Evolutionary conservation across 2,329 filamentous ascomycete species (phyloP), one percentile per base, ranked within the genome.

Genomic region (Penicillium fuscoglaucum): DNA sequence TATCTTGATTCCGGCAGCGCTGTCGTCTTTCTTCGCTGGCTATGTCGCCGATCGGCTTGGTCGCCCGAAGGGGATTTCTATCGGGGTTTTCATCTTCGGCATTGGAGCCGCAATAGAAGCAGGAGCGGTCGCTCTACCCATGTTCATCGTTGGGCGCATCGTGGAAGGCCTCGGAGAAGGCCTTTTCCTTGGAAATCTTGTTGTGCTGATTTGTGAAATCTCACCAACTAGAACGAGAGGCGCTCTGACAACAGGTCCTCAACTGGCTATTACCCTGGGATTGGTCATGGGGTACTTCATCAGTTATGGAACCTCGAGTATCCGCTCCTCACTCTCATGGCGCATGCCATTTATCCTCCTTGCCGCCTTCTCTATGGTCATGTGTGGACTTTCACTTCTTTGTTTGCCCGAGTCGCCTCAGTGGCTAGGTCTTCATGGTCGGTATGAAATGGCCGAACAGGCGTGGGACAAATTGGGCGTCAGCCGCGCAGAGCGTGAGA

Each of bases 151-250:
- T 4, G 86, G 86, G 0, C 75, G 86, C 1, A 76, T 78, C 0
- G 64, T 88, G 4, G 80, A 78, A n/a, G 85, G 86, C 0, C 65
- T 87, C 12, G 86, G 86, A 0, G 80, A 87, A 63, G 84, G 85
- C 0, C 67, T 86, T 1, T 87, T 80, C 62, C 65, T 88, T 5
- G 80, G 80, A n/a, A 84, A 78, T n/a, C 69, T 84, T 26, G 76
- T 79, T 10, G 83, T 87, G 66, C 80, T 87, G 61, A 83, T 87
- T 28, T 83, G 82, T 57, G 86, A 88, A 68, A 84, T 88, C 17
- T 82, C 84, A 1, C 85, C 84, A 0, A 73, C 79, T 1, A 72
- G 71, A 4, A 70, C 74, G 4, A 73, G 85, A 29, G 85, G 84
- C 0, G 73, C 78, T 0, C 67, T 88, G 2, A 79, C 80, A 0